Evolutionary conservation across 768 basidiomycete genomes (phyloP).

Genomic region (Mycena floridula): DNA sequence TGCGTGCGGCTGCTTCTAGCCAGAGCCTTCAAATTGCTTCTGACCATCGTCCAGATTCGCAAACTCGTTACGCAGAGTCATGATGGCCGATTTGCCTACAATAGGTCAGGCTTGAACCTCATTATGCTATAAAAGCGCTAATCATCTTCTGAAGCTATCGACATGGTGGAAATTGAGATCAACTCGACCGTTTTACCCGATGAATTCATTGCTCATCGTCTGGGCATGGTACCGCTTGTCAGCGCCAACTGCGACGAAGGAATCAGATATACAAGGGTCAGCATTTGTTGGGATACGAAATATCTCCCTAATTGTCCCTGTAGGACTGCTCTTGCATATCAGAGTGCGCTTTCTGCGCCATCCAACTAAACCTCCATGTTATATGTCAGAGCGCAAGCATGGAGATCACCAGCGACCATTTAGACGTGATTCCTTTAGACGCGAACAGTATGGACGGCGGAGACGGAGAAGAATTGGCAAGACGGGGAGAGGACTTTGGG

Average conservation of each 20-base stretch:
- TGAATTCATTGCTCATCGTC: constrained; percentile 94
- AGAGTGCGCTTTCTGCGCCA: constrained; percentile 81
- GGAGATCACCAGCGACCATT: constrained; percentile 81
- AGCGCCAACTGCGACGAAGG: constrained; percentile 87
- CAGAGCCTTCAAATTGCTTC: constrained; percentile 3
- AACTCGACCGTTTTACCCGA: constrained; percentile 95
- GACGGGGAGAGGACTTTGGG: constrained; percentile 72
- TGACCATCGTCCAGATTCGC: constrained; percentile 59
- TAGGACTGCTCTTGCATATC: constrained; percentile 91
- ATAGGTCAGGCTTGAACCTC: constrained; percentile 58
- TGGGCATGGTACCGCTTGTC: constrained; percentile 89
- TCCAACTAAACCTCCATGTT: constrained; percentile 75
- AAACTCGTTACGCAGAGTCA: constrained; percentile 87
- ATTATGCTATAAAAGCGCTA: neutral
- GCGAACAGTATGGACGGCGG: constrained; percentile 22
- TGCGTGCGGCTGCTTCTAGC: constrained; percentile 51
- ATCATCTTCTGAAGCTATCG: constrained; percentile 62
- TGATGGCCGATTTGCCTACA: constrained; percentile 96
- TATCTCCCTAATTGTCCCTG: neutral
- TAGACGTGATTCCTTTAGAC: constrained; percentile 52
- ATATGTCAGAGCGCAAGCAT: constrained; percentile 68
- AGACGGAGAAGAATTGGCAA: constrained; percentile 66
- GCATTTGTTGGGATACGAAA: constrained; percentile 16
- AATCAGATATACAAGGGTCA: constrained; percentile 71
- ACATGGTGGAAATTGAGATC: constrained; percentile 87